phyloP scores from a whole-genome alignment of 2,329 filamentous ascomycete genomes.

The Aureobasidium sp. region DNA sequence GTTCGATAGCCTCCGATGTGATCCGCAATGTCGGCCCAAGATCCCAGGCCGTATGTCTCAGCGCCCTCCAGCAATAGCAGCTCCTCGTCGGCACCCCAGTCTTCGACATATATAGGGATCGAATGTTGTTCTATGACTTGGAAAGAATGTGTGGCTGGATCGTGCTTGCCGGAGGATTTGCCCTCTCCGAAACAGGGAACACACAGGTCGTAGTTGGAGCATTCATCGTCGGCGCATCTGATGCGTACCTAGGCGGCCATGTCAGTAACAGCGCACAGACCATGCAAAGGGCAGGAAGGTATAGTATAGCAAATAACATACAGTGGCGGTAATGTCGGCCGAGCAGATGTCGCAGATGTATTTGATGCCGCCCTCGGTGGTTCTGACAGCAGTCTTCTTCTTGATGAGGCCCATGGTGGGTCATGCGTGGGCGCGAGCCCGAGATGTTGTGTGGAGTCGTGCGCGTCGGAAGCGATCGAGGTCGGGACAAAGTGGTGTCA shows the following conservation, averaged over 20 bases:
- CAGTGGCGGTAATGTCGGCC: slow-evolving; percentile 92
- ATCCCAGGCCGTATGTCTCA: slow-evolving; percentile 92
- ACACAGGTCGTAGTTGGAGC: slow-evolving; percentile 93
- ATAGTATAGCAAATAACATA: slow-evolving; percentile 41
- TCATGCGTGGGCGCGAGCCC: background rate
- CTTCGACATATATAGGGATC: slow-evolving; percentile 87
- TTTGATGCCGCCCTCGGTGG: slow-evolving; percentile 58
- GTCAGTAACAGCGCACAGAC: slow-evolving; percentile 13
- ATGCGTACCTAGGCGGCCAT: slow-evolving; percentile 70
- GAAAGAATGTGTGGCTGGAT: slow-evolving; percentile 78
- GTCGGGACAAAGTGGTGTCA: background rate
- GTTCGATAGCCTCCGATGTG: slow-evolving; percentile 92
- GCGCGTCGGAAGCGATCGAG: background rate
- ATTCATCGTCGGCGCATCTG: slow-evolving; percentile 74
- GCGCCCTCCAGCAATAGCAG: slow-evolving; percentile 87
- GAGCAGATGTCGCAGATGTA: slow-evolving; percentile 98
- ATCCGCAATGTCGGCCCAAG: slow-evolving; percentile 96
- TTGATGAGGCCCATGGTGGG: slow-evolving; percentile 80
- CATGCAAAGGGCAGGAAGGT: background rate
- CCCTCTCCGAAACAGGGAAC: slow-evolving; percentile 89
- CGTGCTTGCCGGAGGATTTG: slow-evolving; percentile 72
- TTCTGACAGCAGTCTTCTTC: slow-evolving; percentile 83
- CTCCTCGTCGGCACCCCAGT: slow-evolving; percentile 98
- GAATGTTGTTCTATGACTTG: slow-evolving; percentile 98
- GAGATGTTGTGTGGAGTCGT: background rate